A percentile compares a stretch with the other conserved stretches of the same genome.
These are phyloP conservation scores for Ophiorrhiza pumila DNA, from an alignment of 257 asterid genomes.

Conservation along the genomic window DNA sequence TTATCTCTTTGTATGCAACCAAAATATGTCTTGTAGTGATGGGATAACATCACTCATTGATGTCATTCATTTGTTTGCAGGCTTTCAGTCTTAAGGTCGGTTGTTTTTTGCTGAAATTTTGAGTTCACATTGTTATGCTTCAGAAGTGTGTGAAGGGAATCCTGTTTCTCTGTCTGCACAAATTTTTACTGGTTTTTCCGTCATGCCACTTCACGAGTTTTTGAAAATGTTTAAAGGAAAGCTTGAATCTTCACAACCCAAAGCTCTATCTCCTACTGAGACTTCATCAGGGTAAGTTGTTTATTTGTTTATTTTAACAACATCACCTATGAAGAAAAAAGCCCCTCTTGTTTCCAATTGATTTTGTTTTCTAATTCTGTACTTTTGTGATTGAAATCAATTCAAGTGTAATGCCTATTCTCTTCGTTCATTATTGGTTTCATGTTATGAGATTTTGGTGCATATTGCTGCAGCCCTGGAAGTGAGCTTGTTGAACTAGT, in stretches of 20 bases:
- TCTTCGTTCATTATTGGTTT: background rate
- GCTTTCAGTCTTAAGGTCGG: constrained; percentile 22
- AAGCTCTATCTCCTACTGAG: constrained; percentile 24
- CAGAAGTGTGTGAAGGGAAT: constrained; percentile 1
- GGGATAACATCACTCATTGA: constrained; percentile 15
- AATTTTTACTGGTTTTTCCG: constrained; percentile 17
- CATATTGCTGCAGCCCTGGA: constrained; percentile 45
- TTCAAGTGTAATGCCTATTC: background rate
- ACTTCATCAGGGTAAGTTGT: constrained; percentile 44
- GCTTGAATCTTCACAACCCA: constrained; percentile 49
- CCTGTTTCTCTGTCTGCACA: constrained; percentile 9
- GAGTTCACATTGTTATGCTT: constrained; percentile 12
- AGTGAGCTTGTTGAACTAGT: constrained; percentile 65
- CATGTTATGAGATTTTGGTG: constrained; percentile 15
- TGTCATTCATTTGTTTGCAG: constrained; percentile 28
- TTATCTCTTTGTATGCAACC: constrained; percentile 13
- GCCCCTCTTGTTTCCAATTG: background rate
- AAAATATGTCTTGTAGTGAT: constrained; percentile 22
- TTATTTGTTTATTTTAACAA: background rate
- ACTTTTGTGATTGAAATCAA: constrained; percentile 13
- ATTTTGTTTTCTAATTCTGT: background rate
- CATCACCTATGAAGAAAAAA: background rate
- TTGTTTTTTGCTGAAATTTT: constrained; percentile 21
- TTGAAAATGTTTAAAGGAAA: constrained; percentile 66
- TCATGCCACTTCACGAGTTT: constrained; percentile 87